phyloP scores from a whole-genome alignment of 2,329 filamentous ascomycete species.

The Cordyceps cicadae region DNA sequence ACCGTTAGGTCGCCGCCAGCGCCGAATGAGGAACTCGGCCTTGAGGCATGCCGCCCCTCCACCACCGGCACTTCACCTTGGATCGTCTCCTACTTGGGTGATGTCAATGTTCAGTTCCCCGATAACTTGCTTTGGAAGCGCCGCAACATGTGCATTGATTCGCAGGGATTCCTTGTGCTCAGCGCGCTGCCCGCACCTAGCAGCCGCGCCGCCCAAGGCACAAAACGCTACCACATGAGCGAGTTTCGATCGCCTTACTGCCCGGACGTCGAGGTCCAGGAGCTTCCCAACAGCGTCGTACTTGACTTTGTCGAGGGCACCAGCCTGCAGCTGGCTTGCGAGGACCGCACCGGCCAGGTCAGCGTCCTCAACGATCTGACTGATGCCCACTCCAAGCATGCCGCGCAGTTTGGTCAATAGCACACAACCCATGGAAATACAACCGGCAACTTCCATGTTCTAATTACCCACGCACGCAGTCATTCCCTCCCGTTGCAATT shows the following conservation, averaged over 20 bases:
- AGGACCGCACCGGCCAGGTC: slow-evolving; percentile 50
- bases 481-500: slow-evolving; percentile 1
- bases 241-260: slow-evolving; percentile 74
- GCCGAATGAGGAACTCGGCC: background rate
- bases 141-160: slow-evolving; percentile 77
- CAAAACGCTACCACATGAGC: slow-evolving; percentile 76
- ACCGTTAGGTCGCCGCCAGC: slow-evolving; percentile 27
- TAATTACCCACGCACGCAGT: background rate
- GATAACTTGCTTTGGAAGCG: slow-evolving; percentile 96
- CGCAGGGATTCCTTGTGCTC: slow-evolving; percentile 73
- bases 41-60: slow-evolving; percentile 21
- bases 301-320: slow-evolving; percentile 54
- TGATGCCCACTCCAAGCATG: slow-evolving; percentile 29
- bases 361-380: slow-evolving; percentile 38
- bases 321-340: slow-evolving; percentile 56
- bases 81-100: slow-evolving; percentile 64
- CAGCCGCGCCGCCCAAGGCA: slow-evolving; percentile 34
- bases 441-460: background rate
- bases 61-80: slow-evolving; percentile 25
- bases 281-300: slow-evolving; percentile 77
- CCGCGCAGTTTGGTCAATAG: slow-evolving; percentile 24
- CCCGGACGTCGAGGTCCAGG: slow-evolving; percentile 85
- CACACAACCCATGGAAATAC: background rate
- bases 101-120: slow-evolving; percentile 95
- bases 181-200: slow-evolving; percentile 51